Evolutionary conservation across 495 filamentous ascomycete species (phyloP).

Genomic region (Penicillium paxilli): DNA sequence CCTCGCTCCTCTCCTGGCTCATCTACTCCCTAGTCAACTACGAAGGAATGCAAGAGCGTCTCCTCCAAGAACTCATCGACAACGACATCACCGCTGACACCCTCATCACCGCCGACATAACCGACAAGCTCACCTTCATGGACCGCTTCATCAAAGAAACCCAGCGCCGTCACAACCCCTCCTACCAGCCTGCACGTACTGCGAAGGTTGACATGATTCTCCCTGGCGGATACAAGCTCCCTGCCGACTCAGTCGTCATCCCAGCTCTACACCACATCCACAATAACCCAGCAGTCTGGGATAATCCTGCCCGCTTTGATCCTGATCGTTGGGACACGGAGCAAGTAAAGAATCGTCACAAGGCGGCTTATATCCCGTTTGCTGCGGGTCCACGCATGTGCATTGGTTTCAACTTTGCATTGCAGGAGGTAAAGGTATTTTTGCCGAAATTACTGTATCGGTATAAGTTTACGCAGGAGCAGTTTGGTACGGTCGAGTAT

Average conservation of each 20-base stretch:
- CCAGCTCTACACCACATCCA: constrained; percentile 49
- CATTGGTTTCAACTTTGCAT: constrained; percentile 59
- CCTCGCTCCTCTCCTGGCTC: constrained; percentile 44
- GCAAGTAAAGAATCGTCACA: constrained; percentile 42
- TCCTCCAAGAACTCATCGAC: constrained; percentile 55
- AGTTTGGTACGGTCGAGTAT: constrained; percentile 45
- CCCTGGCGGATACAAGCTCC: constrained; percentile 53
- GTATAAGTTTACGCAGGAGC: constrained; percentile 48
- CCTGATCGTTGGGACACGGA: constrained; percentile 56
- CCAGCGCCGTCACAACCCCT: constrained; percentile 54
- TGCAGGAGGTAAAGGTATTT: constrained; percentile 53
- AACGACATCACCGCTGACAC: constrained; percentile 38
- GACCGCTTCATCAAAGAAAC: constrained; percentile 58
- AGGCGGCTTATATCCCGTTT: constrained; percentile 51
- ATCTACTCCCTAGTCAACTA: constrained; percentile 50
- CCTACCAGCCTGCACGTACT: constrained; percentile 54
- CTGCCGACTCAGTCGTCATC: constrained; percentile 45
- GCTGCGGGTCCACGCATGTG: constrained; percentile 49
- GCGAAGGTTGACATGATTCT: constrained; percentile 49
- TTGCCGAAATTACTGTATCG: constrained; percentile 51
- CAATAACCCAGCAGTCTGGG: constrained; percentile 50
- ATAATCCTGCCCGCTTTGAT: constrained; percentile 50
- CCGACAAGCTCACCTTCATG: constrained; percentile 39
- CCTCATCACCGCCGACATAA: constrained; percentile 24
- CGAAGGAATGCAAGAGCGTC: constrained; percentile 47